phyloP scores from a whole-genome alignment of 2,329 filamentous ascomycete species.

The Aspergillus glaucus region DNA sequence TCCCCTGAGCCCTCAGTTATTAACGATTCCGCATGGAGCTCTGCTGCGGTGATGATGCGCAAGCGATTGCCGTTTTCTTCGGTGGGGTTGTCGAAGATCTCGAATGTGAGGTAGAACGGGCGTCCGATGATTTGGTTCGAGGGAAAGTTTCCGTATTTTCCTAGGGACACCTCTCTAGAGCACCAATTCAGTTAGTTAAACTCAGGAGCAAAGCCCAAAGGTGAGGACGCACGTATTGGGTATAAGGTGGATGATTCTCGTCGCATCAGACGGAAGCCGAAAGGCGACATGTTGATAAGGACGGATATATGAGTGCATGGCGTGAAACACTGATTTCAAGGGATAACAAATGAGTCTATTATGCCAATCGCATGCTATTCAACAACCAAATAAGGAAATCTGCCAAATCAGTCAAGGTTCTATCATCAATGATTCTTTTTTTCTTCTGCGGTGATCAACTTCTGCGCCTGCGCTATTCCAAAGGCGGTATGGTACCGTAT shows the following conservation, averaged over 20 bases:
- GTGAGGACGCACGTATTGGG: constrained; percentile 57
- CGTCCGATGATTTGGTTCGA: constrained; percentile 86
- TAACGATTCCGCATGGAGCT: constrained; percentile 73
- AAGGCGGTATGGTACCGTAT: not conserved
- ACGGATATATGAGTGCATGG: constrained; percentile 35
- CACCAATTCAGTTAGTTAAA: not conserved
- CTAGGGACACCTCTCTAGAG: constrained; percentile 71
- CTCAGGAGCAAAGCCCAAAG: constrained; percentile 1
- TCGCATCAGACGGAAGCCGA: constrained; percentile 48
- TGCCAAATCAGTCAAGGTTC: not conserved
- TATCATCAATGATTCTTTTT: not conserved
- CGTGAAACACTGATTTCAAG: not conserved
- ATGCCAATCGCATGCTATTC: not conserved
- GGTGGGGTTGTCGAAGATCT: constrained; percentile 67
- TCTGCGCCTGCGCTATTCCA: not conserved
- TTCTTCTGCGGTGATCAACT: not conserved
- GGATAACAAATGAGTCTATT: not conserved
- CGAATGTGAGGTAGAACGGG: constrained; percentile 86
- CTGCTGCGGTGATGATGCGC: constrained; percentile 70
- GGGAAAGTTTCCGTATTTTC: constrained; percentile 88
- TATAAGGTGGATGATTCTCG: constrained; percentile 53
- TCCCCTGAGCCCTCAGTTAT: constrained; percentile 43
- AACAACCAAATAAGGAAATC: not conserved
- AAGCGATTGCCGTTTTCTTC: constrained; percentile 55
- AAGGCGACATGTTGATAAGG: constrained; percentile 32